phyloP scores from a whole-genome alignment of 768 basidiomycete genomes.

The Leccinum longicurvipes region DNA sequence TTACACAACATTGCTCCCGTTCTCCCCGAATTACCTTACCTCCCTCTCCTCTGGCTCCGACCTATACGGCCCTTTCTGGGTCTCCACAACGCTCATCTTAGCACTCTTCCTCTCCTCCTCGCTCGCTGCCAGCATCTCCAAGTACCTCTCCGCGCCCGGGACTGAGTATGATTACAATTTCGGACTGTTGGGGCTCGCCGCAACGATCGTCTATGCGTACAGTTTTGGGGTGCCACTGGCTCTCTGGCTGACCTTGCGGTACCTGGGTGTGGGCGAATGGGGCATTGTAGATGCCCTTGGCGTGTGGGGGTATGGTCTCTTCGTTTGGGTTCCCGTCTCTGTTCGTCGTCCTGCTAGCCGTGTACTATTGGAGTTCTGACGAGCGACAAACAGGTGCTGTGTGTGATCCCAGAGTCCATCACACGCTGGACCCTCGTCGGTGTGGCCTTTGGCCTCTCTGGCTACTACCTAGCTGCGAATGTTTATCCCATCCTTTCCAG shows the following conservation, averaged over 20 bases:
- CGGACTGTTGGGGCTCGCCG: constrained; percentile 75
- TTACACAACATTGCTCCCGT: constrained; percentile 76
- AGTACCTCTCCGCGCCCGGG: constrained; percentile 70
- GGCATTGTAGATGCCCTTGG: constrained; percentile 78
- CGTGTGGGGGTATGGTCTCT: constrained; percentile 78
- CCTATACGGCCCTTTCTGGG: constrained; percentile 96
- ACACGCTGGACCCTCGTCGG: constrained; percentile 80
- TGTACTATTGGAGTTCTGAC: not conserved
- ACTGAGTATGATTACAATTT: constrained; percentile 78
- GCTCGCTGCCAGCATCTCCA: constrained; percentile 80
- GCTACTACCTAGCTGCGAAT: constrained; percentile 80
- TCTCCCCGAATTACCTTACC: constrained; percentile 58
- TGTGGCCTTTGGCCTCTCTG: constrained; percentile 73
- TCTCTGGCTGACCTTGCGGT: constrained; percentile 83
- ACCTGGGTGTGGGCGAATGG: constrained; percentile 88
- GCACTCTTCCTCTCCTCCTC: constrained; percentile 91
- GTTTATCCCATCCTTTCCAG: constrained; percentile 87
- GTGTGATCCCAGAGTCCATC: constrained; percentile 80
- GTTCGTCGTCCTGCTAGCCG: constrained; percentile 39
- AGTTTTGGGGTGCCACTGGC: constrained; percentile 77
- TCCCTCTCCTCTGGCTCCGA: constrained; percentile 55
- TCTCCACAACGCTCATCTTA: constrained; percentile 91
- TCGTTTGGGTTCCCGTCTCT: constrained; percentile 86
- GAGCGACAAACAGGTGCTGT: constrained; percentile 58
- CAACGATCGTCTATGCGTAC: constrained; percentile 84